Evolutionary conservation across 306 rosid species (phyloP).

Genomic region (Pachyrhizus erosus): DNA sequence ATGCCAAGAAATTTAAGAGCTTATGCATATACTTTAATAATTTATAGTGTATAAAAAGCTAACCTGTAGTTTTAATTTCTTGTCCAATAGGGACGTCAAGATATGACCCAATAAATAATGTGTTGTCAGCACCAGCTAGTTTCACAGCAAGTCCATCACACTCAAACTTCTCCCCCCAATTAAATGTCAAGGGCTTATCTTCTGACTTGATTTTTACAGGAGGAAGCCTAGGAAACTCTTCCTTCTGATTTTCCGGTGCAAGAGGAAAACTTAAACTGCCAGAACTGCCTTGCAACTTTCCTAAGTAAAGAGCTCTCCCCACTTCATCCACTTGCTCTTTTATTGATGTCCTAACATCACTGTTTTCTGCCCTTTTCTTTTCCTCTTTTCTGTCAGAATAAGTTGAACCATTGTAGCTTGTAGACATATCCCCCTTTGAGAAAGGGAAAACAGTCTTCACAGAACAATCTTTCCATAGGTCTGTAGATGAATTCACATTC

Average conservation of each 20-base stretch:
- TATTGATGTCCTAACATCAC: conserved; percentile 64
- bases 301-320: conserved; percentile 77
- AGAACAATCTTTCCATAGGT: conserved; percentile 79
- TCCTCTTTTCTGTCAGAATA: conserved; percentile 70
- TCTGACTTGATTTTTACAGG: conserved; percentile 93
- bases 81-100: conserved; percentile 94
- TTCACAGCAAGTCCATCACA: conserved; percentile 62
- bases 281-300: conserved; percentile 69
- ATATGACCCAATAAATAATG: conserved; percentile 77
- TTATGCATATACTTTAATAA: conserved; percentile 1
- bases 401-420: conserved; percentile 54
- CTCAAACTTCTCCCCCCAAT: conserved; percentile 88
- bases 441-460: conserved; percentile 86
- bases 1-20: conserved; percentile 18
- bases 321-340: conserved; percentile 93
- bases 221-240: conserved; percentile 90
- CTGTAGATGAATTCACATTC: conserved; percentile 62
- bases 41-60: conserved; percentile 41
- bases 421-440: conserved; percentile 64
- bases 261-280: conserved; percentile 67
- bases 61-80: conserved; percentile 86
- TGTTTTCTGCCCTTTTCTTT: conserved; percentile 60
- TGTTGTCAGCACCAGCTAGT: conserved; percentile 59
- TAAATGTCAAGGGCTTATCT: conserved; percentile 70
- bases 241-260: conserved; percentile 68